Percentiles rank a stretch among this genome's conserved stretches.
Conservation (phyloP, 1,139 yeast species). For the Martiniozyma asiatica region DNA sequence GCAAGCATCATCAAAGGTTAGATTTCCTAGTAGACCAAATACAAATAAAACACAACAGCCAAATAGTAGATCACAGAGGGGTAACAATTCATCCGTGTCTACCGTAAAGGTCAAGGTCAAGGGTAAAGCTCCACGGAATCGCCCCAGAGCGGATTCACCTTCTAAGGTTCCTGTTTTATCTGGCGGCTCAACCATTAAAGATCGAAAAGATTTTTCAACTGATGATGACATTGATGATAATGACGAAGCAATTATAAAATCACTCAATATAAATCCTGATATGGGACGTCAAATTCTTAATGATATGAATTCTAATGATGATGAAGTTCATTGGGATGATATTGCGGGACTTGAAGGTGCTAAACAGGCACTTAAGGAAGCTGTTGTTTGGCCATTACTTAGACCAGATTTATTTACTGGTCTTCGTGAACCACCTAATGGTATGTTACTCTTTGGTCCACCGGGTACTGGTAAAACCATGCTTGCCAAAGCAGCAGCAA, state of each 20-base stretch:
- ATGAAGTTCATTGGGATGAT: constrained; percentile 94
- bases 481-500: constrained; percentile 96
- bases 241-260: constrained; percentile 46
- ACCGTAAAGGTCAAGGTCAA: constrained; percentile 1
- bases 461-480: constrained; percentile 98
- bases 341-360: constrained; percentile 91
- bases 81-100: not conserved
- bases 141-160: constrained; percentile 9
- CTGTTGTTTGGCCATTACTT: constrained; percentile 91
- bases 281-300: constrained; percentile 63
- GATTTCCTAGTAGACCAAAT: constrained; percentile 16
- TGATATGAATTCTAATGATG: constrained; percentile 89
- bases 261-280: constrained; percentile 30
- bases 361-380: constrained; percentile 80
- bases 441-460: constrained; percentile 93
- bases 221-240: constrained; percentile 26
- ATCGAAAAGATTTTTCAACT: constrained; percentile 23
- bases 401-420: constrained; percentile 91
- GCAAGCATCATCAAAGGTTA: constrained; percentile 22
- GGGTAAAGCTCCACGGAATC: constrained; percentile 2
- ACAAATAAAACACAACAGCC: constrained; percentile 4
- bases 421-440: constrained; percentile 88
- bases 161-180: constrained; percentile 9
- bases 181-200: constrained; percentile 1
- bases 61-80: constrained; percentile 3